Percentiles rank a stretch among this genome's conserved stretches.
Evolutionary conservation across 208 protist species (phyloP).

Genomic region (Acanthamoeba lenticulata): DNA sequence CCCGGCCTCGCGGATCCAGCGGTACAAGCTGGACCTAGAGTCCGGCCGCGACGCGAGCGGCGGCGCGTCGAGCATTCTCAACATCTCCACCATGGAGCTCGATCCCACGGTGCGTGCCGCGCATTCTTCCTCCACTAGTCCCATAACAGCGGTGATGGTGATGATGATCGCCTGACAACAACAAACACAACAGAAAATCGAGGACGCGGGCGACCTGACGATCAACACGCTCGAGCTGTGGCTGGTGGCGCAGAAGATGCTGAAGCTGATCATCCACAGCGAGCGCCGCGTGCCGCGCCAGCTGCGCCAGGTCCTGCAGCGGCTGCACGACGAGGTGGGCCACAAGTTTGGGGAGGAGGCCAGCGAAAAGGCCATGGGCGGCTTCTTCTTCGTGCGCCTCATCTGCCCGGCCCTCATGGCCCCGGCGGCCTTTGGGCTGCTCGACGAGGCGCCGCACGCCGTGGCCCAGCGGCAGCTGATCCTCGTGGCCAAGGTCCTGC

Average conservation of each 20-base stretch:
- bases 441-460: background rate
- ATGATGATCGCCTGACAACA: no score
- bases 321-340: background rate
- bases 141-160: no score
- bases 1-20: background rate
- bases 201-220: background rate
- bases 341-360: background rate
- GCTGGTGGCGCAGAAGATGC: conserved; percentile 54
- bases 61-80: background rate
- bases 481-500: conserved; percentile 78
- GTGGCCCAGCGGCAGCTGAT: no score
- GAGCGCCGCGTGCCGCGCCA: background rate
- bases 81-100: background rate
- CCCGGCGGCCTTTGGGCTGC: background rate
- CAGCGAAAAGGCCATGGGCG: background rate
- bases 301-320: background rate
- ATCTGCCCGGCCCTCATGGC: conserved; percentile 49
- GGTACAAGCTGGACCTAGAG: background rate
- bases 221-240: conserved; percentile 60
- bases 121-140: background rate
- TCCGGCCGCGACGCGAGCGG: background rate
- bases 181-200: no score
- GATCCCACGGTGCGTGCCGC: background rate
- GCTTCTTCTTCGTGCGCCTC: conserved; percentile 51
- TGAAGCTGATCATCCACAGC: conserved; percentile 1